Evolutionary conservation across 768 basidiomycete species (phyloP).

Genomic region (Mycena sanguinolenta): DNA sequence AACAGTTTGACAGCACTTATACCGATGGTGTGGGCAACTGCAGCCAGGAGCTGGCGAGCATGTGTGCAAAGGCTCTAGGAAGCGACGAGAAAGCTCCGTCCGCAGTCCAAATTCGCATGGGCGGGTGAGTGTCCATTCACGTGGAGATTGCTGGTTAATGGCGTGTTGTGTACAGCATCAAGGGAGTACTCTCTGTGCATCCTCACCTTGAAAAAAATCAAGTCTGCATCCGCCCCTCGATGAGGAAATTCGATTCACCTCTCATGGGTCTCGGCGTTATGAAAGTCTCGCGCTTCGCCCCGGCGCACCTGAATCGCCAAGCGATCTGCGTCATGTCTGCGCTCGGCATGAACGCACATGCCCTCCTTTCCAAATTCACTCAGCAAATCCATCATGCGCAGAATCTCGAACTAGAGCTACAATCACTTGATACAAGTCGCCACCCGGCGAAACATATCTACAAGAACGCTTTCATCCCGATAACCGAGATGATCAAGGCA

Average conservation of each 20-base stretch:
- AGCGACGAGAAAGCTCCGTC: slow-evolving; percentile 31
- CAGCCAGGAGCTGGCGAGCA: slow-evolving; percentile 30
- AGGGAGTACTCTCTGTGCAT: slow-evolving; percentile 37
- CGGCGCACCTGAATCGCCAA: slow-evolving; percentile 38
- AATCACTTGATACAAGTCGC: slow-evolving; percentile 21
- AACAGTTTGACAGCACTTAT: slow-evolving; percentile 7
- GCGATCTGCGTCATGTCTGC: slow-evolving; percentile 34
- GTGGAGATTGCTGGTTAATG: too few relatives aligned
- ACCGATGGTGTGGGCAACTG: slow-evolving; percentile 39
- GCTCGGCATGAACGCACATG: slow-evolving; percentile 26
- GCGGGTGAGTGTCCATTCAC: slow-evolving; percentile 28
- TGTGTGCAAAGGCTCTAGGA: slow-evolving; percentile 28
- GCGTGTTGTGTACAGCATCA: slow-evolving; percentile 10
- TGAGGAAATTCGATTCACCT: slow-evolving; percentile 35
- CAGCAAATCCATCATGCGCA: slow-evolving; percentile 29
- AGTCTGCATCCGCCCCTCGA: slow-evolving; percentile 35
- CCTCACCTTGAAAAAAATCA: slow-evolving; percentile 31
- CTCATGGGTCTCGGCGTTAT: slow-evolving; percentile 34
- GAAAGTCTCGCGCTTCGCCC: slow-evolving; percentile 34
- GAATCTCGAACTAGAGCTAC: slow-evolving; percentile 27
- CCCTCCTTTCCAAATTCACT: slow-evolving; percentile 5
- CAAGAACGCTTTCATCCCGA: slow-evolving; percentile 31
- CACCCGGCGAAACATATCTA: slow-evolving; percentile 28
- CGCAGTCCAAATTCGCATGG: slow-evolving; percentile 38
- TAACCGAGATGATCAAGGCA: slow-evolving; percentile 32